Conservation (phyloP, 177 flowering plant species). For the Vitis hybrid region DNA sequence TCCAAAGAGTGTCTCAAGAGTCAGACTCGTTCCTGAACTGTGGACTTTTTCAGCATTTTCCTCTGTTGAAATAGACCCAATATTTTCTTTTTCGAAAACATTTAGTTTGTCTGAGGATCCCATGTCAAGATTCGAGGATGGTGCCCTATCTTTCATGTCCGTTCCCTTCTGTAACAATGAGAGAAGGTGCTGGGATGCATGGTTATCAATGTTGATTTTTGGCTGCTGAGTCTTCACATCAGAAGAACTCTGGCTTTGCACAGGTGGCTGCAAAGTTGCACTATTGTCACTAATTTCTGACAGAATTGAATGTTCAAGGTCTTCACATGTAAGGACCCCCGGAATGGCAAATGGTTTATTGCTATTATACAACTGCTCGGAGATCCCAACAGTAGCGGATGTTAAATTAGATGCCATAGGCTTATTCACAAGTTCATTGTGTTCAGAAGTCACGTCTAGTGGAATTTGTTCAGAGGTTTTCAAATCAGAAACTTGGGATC, state of each 20-base stretch:
- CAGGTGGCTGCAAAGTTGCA: constrained; percentile 26
- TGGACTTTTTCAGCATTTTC: constrained; percentile 23
- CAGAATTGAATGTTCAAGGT: constrained; percentile 88
- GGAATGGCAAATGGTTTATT: constrained; percentile 33
- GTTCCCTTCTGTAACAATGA: constrained; percentile 75
- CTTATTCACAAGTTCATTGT: constrained; percentile 23
- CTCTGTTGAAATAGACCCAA: constrained; percentile 25
- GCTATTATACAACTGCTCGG: constrained; percentile 28
- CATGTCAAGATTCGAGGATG: constrained; percentile 24
- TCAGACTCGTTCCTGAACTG: constrained; percentile 41
- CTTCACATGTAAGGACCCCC: constrained; percentile 90
- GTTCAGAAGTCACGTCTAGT: constrained; percentile 22
- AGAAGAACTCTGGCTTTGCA: constrained; percentile 23
- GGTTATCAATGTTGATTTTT: constrained; percentile 43
- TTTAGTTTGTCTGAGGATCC: constrained; percentile 19
- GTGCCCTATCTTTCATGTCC: constrained; percentile 17
- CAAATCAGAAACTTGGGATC: constrained; percentile 32
- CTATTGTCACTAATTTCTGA: constrained; percentile 51
- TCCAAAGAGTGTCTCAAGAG: constrained; percentile 95
- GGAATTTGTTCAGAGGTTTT: constrained; percentile 16
- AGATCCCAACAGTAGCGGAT: constrained; percentile 20
- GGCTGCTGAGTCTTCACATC: constrained; percentile 28
- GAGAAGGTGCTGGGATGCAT: constrained; percentile 86
- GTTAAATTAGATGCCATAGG: constrained; percentile 18
- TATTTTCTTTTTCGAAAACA: constrained; percentile 21